A percentile compares a stretch with the other conserved stretches of the same genome.
Evolutionary conservation across 306 rosid genomes (phyloP).

Genomic region (Malus orientalis): DNA sequence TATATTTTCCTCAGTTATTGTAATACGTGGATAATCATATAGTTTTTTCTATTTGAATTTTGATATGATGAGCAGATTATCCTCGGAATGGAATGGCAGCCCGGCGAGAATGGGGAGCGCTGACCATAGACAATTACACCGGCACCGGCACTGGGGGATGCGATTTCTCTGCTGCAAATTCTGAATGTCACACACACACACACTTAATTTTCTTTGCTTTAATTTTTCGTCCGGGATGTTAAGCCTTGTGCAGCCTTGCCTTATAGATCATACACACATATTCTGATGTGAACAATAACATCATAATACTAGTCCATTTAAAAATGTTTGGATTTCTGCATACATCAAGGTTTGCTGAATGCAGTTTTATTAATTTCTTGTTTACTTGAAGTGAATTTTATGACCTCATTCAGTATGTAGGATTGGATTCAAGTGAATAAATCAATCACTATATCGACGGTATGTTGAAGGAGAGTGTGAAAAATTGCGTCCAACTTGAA

Average conservation of each 20-base stretch:
- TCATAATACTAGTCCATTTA: background rate
- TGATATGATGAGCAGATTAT: slow-evolving; percentile 37
- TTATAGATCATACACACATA: background rate
- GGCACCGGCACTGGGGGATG: slow-evolving; percentile 22
- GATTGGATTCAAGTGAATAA: background rate
- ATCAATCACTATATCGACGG: too few species aligned
- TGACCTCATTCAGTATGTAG: background rate
- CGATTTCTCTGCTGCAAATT: slow-evolving; percentile 40
- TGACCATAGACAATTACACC: slow-evolving; percentile 19
- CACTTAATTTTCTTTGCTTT: too few species aligned
- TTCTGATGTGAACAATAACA: background rate
- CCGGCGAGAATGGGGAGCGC: slow-evolving; percentile 66
- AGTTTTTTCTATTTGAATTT: background rate
- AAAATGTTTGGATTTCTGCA: background rate
- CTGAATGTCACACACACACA: slow-evolving; percentile 14
- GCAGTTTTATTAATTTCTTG: background rate
- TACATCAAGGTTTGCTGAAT: too few species aligned
- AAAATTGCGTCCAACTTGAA: too few species aligned
- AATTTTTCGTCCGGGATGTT: background rate
- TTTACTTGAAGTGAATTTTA: background rate
- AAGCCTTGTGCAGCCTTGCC: background rate
- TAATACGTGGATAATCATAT: background rate
- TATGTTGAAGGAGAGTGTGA: too few species aligned
- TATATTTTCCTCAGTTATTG: background rate
- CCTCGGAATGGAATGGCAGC: slow-evolving; percentile 73